A percentile compares a stretch with the other conserved stretches of the same genome.
Conservation (phyloP, 805 yeast genomes). For the Candida rishiriensis region DNA sequence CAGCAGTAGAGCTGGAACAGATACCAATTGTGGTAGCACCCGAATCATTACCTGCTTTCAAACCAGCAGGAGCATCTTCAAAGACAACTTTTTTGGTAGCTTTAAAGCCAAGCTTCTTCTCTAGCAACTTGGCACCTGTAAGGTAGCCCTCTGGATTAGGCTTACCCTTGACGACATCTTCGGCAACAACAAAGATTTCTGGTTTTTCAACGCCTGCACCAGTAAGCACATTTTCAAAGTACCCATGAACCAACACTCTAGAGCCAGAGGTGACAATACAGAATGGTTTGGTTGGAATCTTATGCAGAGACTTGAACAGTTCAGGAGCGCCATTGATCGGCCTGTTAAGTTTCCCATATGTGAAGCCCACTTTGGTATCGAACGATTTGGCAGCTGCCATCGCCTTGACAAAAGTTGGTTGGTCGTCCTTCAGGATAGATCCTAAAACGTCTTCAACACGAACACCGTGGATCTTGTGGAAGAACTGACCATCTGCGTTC, state of each 20-base stretch:
- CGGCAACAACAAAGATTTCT: constrained; percentile 76
- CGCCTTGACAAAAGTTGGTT: constrained; percentile 11
- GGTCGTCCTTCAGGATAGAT: constrained; percentile 53
- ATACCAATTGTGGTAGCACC: constrained; percentile 82
- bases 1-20: constrained; percentile 72
- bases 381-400: constrained; percentile 27
- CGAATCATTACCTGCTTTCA: constrained; percentile 76
- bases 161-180: constrained; percentile 73
- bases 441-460: constrained; percentile 76
- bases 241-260: constrained; percentile 66
- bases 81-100: constrained; percentile 53
- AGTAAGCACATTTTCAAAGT: constrained; percentile 65
- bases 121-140: constrained; percentile 45
- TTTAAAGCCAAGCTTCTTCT: constrained; percentile 29
- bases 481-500: constrained; percentile 41
- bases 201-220: constrained; percentile 47
- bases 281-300: constrained; percentile 57
- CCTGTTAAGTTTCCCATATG: constrained; percentile 67
- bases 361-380: constrained; percentile 67
- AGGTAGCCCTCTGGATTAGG: constrained; percentile 85
- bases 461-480: constrained; percentile 76
- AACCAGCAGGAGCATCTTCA: constrained; percentile 90
- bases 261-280: constrained; percentile 88
- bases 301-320: constrained; percentile 45
- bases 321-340: constrained; percentile 74